Evolutionary conservation across 768 basidiomycete species (phyloP).

Genomic region (Lepiota venenata): DNA sequence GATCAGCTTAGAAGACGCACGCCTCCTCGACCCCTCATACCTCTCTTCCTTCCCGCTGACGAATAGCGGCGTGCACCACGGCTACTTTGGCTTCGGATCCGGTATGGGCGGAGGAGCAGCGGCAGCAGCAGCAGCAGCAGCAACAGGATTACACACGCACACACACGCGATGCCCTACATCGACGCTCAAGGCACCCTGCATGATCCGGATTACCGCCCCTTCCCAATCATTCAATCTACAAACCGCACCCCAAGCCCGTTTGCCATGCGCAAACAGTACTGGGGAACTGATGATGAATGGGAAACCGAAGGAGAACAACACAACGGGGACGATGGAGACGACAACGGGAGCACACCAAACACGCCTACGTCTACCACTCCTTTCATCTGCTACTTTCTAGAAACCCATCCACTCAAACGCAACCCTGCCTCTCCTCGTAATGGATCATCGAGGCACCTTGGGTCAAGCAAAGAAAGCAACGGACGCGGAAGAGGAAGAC

Average conservation of each 20-base stretch:
- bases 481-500: not conserved
- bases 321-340: not conserved
- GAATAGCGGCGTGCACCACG: not conserved
- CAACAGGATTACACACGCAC: not conserved
- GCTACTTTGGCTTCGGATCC: not conserved
- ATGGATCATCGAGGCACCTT: not conserved
- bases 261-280: conserved; percentile 6
- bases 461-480: not conserved
- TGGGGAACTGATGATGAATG: conserved; percentile 5
- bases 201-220: conserved; percentile 17
- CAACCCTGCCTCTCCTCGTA: not conserved
- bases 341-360: conserved; percentile 2
- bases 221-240: conserved; percentile 14
- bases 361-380: conserved; percentile 6
- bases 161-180: conserved; percentile 13
- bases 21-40: conserved; percentile 18
- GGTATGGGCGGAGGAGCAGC: no score
- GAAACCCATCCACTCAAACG: conserved; percentile 6
- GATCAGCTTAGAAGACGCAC: conserved; percentile 12
- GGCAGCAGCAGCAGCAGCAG: not conserved
- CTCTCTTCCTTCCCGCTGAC: conserved; percentile 8
- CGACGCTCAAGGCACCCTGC: conserved; percentile 16
- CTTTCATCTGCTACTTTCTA: conserved; percentile 10
- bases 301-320: not conserved
- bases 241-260: conserved; percentile 3